Evolutionary conservation across 352 stramenopile species (phyloP), one percentile per base, ranked within the genome.

Genomic region (Lagenidium giganteum): DNA sequence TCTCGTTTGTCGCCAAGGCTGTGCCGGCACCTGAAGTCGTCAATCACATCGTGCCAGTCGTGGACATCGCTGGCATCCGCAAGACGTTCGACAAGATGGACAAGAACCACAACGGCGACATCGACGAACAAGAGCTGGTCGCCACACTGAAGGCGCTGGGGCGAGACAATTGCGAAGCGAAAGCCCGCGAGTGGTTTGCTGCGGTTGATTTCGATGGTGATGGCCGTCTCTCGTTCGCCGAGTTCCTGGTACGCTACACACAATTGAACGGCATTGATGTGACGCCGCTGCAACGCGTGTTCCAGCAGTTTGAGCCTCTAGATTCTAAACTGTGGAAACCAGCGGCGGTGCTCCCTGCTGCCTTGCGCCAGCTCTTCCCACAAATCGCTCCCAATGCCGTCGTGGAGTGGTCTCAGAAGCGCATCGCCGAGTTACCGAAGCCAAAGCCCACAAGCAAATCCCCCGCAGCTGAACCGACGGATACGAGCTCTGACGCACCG

Each of bases 171-270:
- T 46, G 42, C 39, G 42, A 31, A 16, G 30, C n/a, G 9, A 60
- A 61, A 21, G 64, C 59, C 3, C 47, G 39, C 24, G 54, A 67
- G 28, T 83, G 70, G 70, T 73, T 83, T 17, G 29, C 16, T 2
- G 42, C 52, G 3, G 63, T 54, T 0, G 67, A 79, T 22, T 14
- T 52, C 8, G 52, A 76, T 17, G 55, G 53, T 4, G 54, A 78
- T 17, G 40, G 22, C 7, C 41, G 42, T 1, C 39, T 90, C 16
- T 71, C 28, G 16, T 87, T 90, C 51, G 59, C 67, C 1, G 70
- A 87, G 56, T 90, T 90, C 27, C 44, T 87, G 4, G 4, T 77
- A n/a, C 57, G 75, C 23, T 90, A 84, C 42, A 34, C 69, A 3
- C 57, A 87, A 35, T 54, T 83, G 9, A 64, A 60, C 1, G 54